Conservation (phyloP, 108 stramenopile genomes). For the Discostella pseudostelligera region DNA sequence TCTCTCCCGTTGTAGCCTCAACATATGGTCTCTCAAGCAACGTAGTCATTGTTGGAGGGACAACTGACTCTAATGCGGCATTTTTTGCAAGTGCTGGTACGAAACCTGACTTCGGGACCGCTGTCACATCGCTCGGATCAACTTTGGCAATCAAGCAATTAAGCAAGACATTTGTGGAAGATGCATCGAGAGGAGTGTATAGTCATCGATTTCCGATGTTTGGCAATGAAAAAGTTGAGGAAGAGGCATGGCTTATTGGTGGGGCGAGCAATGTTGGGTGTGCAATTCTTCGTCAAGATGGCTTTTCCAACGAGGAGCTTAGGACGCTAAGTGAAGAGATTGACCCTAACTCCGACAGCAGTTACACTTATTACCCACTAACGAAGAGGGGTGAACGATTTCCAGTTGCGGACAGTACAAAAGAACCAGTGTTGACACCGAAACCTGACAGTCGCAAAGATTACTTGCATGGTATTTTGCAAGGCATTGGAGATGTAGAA, state of each 20-base stretch:
- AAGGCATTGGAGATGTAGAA: slow-evolving; percentile 79
- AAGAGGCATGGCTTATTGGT: slow-evolving; percentile 88
- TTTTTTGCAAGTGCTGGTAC: slow-evolving; percentile 80
- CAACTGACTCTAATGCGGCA: slow-evolving; percentile 92
- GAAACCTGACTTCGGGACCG: slow-evolving; percentile 64
- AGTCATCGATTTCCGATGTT: slow-evolving; percentile 85
- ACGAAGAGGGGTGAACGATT: slow-evolving; percentile 86
- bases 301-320: slow-evolving; percentile 77
- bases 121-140: slow-evolving; percentile 85
- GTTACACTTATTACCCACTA: slow-evolving; percentile 82
- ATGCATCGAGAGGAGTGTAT: slow-evolving; percentile 83
- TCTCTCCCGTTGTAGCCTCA: slow-evolving; percentile 53
- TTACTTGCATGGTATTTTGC: slow-evolving; percentile 80
- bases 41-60: slow-evolving; percentile 83
- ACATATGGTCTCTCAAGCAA: slow-evolving; percentile 57
- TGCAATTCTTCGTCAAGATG: slow-evolving; percentile 73
- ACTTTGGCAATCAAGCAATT: slow-evolving; percentile 90
- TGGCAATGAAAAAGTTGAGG: slow-evolving; percentile 20
- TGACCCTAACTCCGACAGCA: slow-evolving; percentile 69
- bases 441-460: slow-evolving; percentile 60
- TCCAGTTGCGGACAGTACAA: slow-evolving; percentile 78
- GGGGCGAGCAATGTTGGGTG: slow-evolving; percentile 94
- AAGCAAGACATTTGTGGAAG: slow-evolving; percentile 75
- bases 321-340: slow-evolving; percentile 59
- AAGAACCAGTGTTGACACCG: slow-evolving; percentile 72